Evolutionary conservation across 2,329 filamentous ascomycete species (phyloP).

Genomic region (Raffaelea arxii): DNA sequence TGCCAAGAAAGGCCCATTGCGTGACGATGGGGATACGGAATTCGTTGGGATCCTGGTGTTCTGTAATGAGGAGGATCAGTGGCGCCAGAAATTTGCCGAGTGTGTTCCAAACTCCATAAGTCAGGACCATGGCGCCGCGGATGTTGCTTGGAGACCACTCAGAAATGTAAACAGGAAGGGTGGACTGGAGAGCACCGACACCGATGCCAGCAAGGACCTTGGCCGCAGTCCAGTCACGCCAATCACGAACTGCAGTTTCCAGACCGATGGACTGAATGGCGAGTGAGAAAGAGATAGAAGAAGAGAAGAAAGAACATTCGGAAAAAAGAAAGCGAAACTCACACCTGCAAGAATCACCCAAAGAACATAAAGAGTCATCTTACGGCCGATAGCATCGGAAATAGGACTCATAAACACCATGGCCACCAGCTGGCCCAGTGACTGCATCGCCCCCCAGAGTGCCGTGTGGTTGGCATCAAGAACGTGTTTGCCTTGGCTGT

Average conservation of each 20-base stretch:
- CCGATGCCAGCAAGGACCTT: constrained; percentile 11
- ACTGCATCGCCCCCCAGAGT: constrained; percentile 11
- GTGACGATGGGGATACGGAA: constrained; percentile 10
- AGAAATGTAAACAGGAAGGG: constrained; percentile 10
- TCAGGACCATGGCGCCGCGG: constrained; percentile 9
- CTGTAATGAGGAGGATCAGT: constrained; percentile 3
- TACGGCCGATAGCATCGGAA: constrained; percentile 10
- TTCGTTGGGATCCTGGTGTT: constrained; percentile 6
- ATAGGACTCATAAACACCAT: constrained; percentile 9
- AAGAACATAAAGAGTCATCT: constrained; percentile 10
- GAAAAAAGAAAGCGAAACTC: too few relatives aligned
- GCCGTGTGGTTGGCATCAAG: constrained; percentile 10
- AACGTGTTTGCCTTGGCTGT: constrained; percentile 3
- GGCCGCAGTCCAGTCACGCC: constrained; percentile 10
- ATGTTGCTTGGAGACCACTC: constrained; percentile 12
- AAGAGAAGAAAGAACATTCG: too few relatives aligned
- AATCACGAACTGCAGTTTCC: constrained; percentile 8
- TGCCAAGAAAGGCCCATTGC: constrained; percentile 12
- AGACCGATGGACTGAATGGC: constrained; percentile 5
- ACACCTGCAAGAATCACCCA: constrained; percentile 10
- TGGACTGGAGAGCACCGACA: constrained; percentile 11
- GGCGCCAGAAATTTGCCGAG: constrained; percentile 8
- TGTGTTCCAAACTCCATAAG: constrained; percentile 10
- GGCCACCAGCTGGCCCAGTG: constrained; percentile 11
- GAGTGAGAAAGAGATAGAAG: too few relatives aligned